Base-by-base conservation (phyloP, 1,139 yeast genomes). In the Yamadazyma diddensiae region DNA sequence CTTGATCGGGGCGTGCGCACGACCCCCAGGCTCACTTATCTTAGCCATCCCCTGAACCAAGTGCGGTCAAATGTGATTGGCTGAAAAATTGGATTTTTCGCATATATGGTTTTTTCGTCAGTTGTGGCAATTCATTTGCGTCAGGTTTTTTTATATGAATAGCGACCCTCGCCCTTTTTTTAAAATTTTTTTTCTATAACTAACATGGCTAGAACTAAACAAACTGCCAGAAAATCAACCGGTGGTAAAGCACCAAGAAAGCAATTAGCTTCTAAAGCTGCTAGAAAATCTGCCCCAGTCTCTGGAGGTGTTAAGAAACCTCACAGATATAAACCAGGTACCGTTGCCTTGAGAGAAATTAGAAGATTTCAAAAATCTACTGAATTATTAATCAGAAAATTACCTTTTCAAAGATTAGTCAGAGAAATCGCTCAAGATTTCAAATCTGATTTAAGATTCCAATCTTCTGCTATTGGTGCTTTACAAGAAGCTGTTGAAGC, bases 201-300 rank as follows among this genome's bases (percentile, higher is more conserved):
- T 15, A 53, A 32, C 30, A 69, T 69, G 75, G 75, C 75, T 38
- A 69, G 75, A 69, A 69, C 75, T 35, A 69, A 69, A 52, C 75
- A 69, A 62, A 69, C 75, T 38, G 75, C 75, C 39, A 69, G 75
- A 68, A 69, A 69, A 53, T 69, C 74, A 33, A 69, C 75, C 40
- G 75, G 75, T 54, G 75, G 75, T 55, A 69, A 69, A 50, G 75
- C 75, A 30, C 75, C 75, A 52, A 69, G 75, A 68, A 69, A 69
- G 55, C 75, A 69, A 54, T 65, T 69, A 50, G 75, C 75, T 38
- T 69, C 74, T 37, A 69, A 69, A 55, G 75, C 75, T 34, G 75
- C 75, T 39, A 65, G 75, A 64, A 69, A 69, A 52, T 68, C 74
- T 23, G 75, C 75, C 37, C 75, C 75, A 52, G 72, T 65, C 28